Conservation (phyloP, 495 filamentous ascomycete species). For the Baudoinia panamericana region DNA sequence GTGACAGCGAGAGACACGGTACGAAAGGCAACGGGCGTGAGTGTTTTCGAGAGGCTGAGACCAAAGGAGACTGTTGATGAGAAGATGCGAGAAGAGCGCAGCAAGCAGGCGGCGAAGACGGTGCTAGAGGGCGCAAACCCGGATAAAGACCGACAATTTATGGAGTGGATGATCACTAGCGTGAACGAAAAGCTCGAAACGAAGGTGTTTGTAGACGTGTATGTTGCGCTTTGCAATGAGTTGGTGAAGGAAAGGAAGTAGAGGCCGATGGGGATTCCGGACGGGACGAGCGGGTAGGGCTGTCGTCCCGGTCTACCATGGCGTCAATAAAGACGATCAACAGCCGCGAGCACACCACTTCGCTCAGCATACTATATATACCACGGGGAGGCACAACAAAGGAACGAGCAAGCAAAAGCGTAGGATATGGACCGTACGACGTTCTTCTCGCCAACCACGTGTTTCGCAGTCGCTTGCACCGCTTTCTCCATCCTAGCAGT, state of each 20-base stretch:
- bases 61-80: constrained; percentile 11
- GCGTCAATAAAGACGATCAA: no score
- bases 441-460: constrained; percentile 10
- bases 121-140: background rate
- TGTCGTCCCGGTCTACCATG: no score
- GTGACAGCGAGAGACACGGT: constrained; percentile 7
- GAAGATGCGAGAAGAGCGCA: background rate
- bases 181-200: constrained; percentile 4
- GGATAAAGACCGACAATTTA: constrained; percentile 1
- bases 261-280: no score
- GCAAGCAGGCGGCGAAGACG: background rate
- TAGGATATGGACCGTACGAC: constrained; percentile 5
- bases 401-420: no score
- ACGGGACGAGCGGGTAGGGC: no score
- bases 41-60: constrained; percentile 8
- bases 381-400: no score
- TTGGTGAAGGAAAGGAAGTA: constrained; percentile 1
- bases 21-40: constrained; percentile 1
- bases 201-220: constrained; percentile 15
- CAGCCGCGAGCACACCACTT: no score
- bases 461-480: constrained; percentile 12
- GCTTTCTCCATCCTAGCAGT: constrained; percentile 14
- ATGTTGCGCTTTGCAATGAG: constrained; percentile 13
- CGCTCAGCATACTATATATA: no score
- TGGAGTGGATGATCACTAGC: constrained; percentile 15